Evolutionary conservation across 2,329 filamentous ascomycete species (phyloP).

Genomic region (Penicillium glabrum): DNA sequence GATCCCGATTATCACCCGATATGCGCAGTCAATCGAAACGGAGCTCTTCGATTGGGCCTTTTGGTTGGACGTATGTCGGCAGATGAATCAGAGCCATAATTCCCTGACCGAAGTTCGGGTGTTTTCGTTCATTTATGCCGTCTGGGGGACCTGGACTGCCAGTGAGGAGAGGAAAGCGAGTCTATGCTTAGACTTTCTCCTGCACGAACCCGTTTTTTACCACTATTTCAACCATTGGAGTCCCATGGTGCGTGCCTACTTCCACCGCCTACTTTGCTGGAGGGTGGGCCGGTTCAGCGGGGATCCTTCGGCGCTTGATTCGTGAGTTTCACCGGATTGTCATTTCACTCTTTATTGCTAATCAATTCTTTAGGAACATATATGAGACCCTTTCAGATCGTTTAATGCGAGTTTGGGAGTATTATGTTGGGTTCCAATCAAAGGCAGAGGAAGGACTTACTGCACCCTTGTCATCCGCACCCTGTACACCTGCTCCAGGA

Average conservation of each 20-base stretch:
- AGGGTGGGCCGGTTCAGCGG: slow-evolving; percentile 76
- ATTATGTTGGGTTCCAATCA: slow-evolving; percentile 74
- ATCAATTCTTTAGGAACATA: slow-evolving; percentile 59
- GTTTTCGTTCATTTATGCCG: slow-evolving; percentile 75
- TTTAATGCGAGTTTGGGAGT: slow-evolving; percentile 72
- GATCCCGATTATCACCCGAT: slow-evolving; percentile 65
- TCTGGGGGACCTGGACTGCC: slow-evolving; percentile 72
- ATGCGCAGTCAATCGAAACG: slow-evolving; percentile 50
- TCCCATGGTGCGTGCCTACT: slow-evolving; percentile 91
- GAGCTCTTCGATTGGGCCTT: slow-evolving; percentile 65
- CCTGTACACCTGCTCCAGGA: slow-evolving; percentile 81
- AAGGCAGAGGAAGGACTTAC: slow-evolving; percentile 59
- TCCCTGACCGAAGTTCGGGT: slow-evolving; percentile 86
- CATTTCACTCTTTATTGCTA: neutral
- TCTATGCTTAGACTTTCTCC: slow-evolving; percentile 72
- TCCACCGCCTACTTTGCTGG: slow-evolving; percentile 88
- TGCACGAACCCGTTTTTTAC: slow-evolving; percentile 73
- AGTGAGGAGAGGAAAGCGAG: slow-evolving; percentile 67
- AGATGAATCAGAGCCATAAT: slow-evolving; percentile 80
- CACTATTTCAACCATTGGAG: slow-evolving; percentile 91
- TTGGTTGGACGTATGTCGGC: slow-evolving; percentile 77
- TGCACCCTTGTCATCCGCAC: slow-evolving; percentile 69
- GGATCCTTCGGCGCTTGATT: slow-evolving; percentile 62
- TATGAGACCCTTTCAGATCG: slow-evolving; percentile 67
- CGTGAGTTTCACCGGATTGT: slow-evolving; percentile 52